Evolutionary conservation across 2,329 filamentous ascomycete genomes (phyloP).

Genomic region (Fusarium solani-melongenae): DNA sequence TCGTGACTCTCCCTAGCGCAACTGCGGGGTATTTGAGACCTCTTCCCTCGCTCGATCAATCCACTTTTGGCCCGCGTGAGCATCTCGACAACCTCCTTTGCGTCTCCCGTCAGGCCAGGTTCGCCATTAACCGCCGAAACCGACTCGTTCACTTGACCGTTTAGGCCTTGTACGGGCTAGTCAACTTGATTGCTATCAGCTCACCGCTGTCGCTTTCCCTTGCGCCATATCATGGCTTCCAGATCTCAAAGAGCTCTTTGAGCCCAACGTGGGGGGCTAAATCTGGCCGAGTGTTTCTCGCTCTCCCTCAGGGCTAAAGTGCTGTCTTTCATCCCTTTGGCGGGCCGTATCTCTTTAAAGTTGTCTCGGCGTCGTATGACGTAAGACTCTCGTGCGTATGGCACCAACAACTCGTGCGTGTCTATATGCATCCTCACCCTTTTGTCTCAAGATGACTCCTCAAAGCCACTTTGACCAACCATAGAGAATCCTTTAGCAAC

Average conservation of each 20-base stretch:
- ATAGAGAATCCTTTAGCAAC: background rate
- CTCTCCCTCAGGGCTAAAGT: background rate
- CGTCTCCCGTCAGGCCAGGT: conserved; percentile 20
- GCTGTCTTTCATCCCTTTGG: background rate
- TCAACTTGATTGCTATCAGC: background rate
- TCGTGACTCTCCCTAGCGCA: conserved; percentile 37
- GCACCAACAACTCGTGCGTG: background rate
- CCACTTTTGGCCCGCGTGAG: conserved; percentile 36
- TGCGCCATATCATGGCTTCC: background rate
- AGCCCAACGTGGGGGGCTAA: background rate
- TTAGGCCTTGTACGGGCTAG: background rate
- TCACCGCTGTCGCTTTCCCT: conserved; percentile 19
- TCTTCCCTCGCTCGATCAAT: conserved; percentile 10
- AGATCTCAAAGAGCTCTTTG: background rate
- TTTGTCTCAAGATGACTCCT: background rate
- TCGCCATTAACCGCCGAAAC: conserved; percentile 22
- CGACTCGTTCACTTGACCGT: background rate
- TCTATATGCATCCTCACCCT: background rate
- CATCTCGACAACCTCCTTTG: conserved; percentile 28
- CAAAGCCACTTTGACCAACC: background rate
- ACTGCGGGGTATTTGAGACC: conserved; percentile 36
- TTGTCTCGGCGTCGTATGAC: conserved; percentile 12
- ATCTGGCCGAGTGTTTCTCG: background rate
- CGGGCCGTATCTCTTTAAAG: background rate
- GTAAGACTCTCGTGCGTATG: conserved; percentile 12